Evolutionary conservation across 2,329 filamentous ascomycete genomes (phyloP), one percentile per base, ranked within the genome.

Genomic region (Nakataea oryzae): DNA sequence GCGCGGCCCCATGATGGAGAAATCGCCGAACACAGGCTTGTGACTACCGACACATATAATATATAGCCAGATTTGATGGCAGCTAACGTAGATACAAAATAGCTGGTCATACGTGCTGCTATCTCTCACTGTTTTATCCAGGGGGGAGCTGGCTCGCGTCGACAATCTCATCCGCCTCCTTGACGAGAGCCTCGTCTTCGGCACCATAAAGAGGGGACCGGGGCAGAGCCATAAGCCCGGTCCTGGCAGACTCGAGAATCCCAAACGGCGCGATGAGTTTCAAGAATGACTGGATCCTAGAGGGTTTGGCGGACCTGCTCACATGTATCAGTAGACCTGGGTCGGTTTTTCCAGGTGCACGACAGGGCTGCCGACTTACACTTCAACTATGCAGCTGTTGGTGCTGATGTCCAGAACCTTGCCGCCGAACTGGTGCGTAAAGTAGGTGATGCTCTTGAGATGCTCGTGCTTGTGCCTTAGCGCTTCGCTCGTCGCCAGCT

Each of bases 351-450:
- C n/a, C 29, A 17, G 27, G 14, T 2, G 21, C 28, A 29, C 62
- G 57, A 24, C 2, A 50, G 29, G 54, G 62, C 4, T 47, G 21
- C 12, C 3, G 29, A 84, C 89, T 83, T 84, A 93, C 90, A 99
- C 76, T 77, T 99, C 95, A 64, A 99, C 93, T 74, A 97, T 97
- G 78, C 95, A 97, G 79, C 96, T 97, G 77, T 91, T 97, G 61
- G 91, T 97, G 81, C 92, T 96, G 70, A 99, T 97, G 75, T 99
- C 95, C 69, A 99, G 77, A 29, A 99, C 90, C 79, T 99, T 99
- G 66, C 95, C 95, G 63, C 93, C 93, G 70, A 99, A 99, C 72
- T 99, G 95, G 78, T 99, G 95, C 24, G 93, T 88, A 73, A 99
- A 86, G 76, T 96, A 95, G 62, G 95, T 99, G 71, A 99, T 96